Evolutionary conservation across 768 basidiomycete species (phyloP), one percentile per base, ranked within the genome.

Genomic region (Boletus barrowsii): DNA sequence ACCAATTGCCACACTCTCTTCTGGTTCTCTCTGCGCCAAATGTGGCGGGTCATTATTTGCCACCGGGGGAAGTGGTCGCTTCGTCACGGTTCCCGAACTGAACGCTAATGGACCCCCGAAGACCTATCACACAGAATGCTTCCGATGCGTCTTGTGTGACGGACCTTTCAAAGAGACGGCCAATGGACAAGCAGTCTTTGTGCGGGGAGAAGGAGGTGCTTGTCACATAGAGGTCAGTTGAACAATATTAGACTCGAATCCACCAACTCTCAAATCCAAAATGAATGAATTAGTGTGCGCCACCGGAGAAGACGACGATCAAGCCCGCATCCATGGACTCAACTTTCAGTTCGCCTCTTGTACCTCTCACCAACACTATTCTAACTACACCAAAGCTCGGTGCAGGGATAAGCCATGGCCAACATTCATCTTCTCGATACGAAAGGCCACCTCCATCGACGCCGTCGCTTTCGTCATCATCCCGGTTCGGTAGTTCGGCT

Each of bases 91-190:
- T 29, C 87, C 89, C 8, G 81, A 79, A 53, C 68, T 72, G 47
- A 69, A 65, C 35, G 61, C 69, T 3, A 65, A 61, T 52, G 74
- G 74, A 17, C 70, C 73, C 22, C 77, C 83, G n/a, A 78, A 79
- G 66, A 76, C 78, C 20, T 93, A 88, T 62, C 90, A 93, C 59
- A 76, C 80, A 4, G 79, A 83, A 41, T 93, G 90, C 66, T 92
- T 93, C 69, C 82, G 78, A 49, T 93, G 90, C 62, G 73, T 68
- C 20, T 72, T 86, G 20, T 93, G 90, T 61, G 73, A 81, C 42
- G 77, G 79, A 17, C 64, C 75, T 10, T 90, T 93, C 61, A 80
- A 79, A 56, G 87, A 87, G 64, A 74, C 73, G 35, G 72, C 72
- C 46, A 79, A 75, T 20, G 87, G 87, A 1, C 81, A 84, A 57